These are phyloP conservation scores for Pelargonium australe DNA, from an alignment of 441 rosid genomes.

Conservation along the genomic window DNA sequence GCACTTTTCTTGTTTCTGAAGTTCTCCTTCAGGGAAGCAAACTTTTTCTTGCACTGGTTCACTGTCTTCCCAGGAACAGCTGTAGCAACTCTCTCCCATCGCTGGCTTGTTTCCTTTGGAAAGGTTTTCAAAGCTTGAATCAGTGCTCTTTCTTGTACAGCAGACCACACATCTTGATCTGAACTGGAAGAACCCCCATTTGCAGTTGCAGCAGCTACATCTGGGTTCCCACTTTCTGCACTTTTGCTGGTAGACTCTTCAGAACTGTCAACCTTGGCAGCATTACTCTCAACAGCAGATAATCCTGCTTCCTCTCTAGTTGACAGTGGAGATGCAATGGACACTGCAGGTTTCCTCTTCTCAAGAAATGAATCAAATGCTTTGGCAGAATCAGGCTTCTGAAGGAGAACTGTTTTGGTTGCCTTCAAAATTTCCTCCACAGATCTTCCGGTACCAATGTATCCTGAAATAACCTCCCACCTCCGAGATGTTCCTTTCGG, in stretches of 20 bases:
- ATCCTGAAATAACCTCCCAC: slow-evolving; percentile 96
- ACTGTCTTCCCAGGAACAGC: slow-evolving; percentile 94
- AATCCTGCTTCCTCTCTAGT: slow-evolving; percentile 65
- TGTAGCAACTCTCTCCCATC: slow-evolving; percentile 96
- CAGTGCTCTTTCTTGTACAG: slow-evolving; percentile 89
- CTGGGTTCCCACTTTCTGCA: slow-evolving; percentile 31
- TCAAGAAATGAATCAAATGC: slow-evolving; percentile 96
- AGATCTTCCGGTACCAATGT: slow-evolving; percentile 80
- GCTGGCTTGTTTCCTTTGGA: slow-evolving; percentile 79
- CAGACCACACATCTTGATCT: slow-evolving; percentile 77
- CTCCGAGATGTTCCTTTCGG: slow-evolving; percentile 93
- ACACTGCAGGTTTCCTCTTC: slow-evolving; percentile 69
- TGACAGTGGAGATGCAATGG: slow-evolving; percentile 81
- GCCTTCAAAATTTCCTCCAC: slow-evolving; percentile 95
- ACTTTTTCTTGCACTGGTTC: slow-evolving; percentile 90
- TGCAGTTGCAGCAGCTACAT: slow-evolving; percentile 25
- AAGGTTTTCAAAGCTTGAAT: slow-evolving; percentile 90
- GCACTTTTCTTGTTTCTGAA: slow-evolving; percentile 71
- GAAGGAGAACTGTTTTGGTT: slow-evolving; percentile 89
- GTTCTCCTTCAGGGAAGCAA: slow-evolving; percentile 67
- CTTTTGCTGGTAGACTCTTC: slow-evolving; percentile 37
- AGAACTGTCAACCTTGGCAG: slow-evolving; percentile 24
- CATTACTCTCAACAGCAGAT: slow-evolving; percentile 23
- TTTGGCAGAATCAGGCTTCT: slow-evolving; percentile 83
- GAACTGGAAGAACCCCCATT: slow-evolving; percentile 38